These are phyloP conservation scores for Stereum hirsutum DNA, from an alignment of 1,284 basidiomycete genomes.

Conservation along the genomic window DNA sequence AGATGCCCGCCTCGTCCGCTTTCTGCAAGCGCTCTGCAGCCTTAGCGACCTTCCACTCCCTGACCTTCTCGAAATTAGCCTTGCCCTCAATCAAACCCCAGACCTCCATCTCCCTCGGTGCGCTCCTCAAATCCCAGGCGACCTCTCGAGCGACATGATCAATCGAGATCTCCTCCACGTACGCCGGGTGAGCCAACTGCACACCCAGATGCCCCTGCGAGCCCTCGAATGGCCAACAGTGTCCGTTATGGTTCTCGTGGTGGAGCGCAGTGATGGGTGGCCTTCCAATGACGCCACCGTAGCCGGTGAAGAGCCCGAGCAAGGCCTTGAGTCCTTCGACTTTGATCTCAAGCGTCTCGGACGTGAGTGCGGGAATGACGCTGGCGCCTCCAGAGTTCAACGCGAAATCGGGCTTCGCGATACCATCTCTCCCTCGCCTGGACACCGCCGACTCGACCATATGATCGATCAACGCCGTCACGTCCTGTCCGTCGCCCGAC, in stretches of 20 bases:
- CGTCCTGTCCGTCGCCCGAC: slow-evolving; percentile 66
- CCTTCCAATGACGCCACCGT: slow-evolving; percentile 59
- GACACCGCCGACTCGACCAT: slow-evolving; percentile 70
- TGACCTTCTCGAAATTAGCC: slow-evolving; percentile 58
- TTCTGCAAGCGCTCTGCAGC: slow-evolving; percentile 27
- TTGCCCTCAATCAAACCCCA: slow-evolving; percentile 80
- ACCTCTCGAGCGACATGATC: slow-evolving; percentile 82
- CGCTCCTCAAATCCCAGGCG: slow-evolving; percentile 70
- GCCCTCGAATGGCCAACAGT: slow-evolving; percentile 91
- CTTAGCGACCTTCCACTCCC: slow-evolving; percentile 39
- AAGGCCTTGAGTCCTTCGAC: slow-evolving; percentile 37
- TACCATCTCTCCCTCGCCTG: slow-evolving; percentile 63
- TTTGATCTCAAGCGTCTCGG: slow-evolving; percentile 61
- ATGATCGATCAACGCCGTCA: slow-evolving; percentile 59
- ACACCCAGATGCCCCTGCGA: slow-evolving; percentile 76
- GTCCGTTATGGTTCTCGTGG: slow-evolving; percentile 72
- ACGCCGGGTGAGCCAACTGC: slow-evolving; percentile 58
- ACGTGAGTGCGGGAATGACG: slow-evolving; percentile 77
- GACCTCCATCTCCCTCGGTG: slow-evolving; percentile 81
- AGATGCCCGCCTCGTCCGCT: slow-evolving; percentile 21
- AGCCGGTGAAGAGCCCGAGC: slow-evolving; percentile 46
- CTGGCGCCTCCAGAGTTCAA: slow-evolving; percentile 76
- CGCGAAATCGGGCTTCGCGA: slow-evolving; percentile 81
- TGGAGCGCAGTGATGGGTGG: slow-evolving; percentile 82
- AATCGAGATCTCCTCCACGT: slow-evolving; percentile 73